Evolutionary conservation across 1,139 yeast genomes (phyloP), one percentile per base, ranked within the genome.

Genomic region (Geotrichum reessii): DNA sequence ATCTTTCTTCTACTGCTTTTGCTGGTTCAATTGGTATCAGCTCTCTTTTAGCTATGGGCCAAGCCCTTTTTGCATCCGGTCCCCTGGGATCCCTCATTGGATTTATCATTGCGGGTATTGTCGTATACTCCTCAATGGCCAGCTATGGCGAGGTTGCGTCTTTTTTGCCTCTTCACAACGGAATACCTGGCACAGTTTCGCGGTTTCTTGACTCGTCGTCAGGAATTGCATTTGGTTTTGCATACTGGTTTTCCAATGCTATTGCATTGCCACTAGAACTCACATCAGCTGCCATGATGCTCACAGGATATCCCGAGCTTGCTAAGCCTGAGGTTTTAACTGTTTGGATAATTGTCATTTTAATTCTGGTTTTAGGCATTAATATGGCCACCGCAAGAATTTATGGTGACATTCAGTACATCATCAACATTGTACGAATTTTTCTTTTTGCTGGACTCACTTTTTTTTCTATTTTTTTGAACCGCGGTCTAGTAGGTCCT

Each of bases 11-110:
- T 84, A 85, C 89, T 53, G 88, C 95, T 0, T 76, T 90, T 50
- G 93, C 95, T 1, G 95, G 93, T 0, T 86, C 93, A 0, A 73
- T 88, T 4, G 96, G 96, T 1, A 92, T 88, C n/a, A 95, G 96
- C 0, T 72, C 88, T 19, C 79, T 87, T 63, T 74, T 87, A 49
- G 85, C 87, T 55, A 80, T 88, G n/a, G 95, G 96, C 1, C 85
- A 86, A 64, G 87, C 91, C 0, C 78, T 90, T 56, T 79, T 86
- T 28, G 83, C 84, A 21, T 86, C 92, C 1, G 97, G 97, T 1
- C 96, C 96, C 0, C 74, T 89, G 59, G 96, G 96, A 0, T 81
- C 91, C 1, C 70, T 88, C 9, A 67, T 90, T 2, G 95, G 96
- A 1, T 89, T 84, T 67, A 62, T 79, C 0, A 73, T 88, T 11